Base-by-base conservation (phyloP, 495 filamentous ascomycete species). In the Thozetella sp. region DNA sequence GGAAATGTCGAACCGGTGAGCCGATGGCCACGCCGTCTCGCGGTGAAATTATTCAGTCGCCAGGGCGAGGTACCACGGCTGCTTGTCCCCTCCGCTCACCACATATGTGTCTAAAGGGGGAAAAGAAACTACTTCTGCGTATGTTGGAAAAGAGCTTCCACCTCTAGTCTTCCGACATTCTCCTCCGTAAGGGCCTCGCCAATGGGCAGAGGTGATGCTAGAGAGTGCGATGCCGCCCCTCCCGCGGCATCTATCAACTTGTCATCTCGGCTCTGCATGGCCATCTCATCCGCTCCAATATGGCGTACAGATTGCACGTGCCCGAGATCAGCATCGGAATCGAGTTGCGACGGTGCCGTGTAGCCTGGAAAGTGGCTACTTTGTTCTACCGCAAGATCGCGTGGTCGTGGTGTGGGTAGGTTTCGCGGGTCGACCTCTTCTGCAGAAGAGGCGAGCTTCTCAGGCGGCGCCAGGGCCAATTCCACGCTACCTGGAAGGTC, bases 221-320 rank as follows among this genome's bases (percentile, higher is more conserved):
- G 34, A 22, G 57, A 52, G 13, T 51, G 56, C 22, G 63, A 46
- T 15, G 61, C 48, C 11, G 34, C 40, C 25, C 52, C 62, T 19
- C 70, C 68, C 1, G 67, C 70, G 22, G 68, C 72, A 51, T 70
- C 72, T 45, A 73, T 67, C 63, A 75, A 66, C 68, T 73, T 75
- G 66, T 75, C 70, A 57, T 72, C 65, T 27, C 70, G 51, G 50
- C 68, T 50, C 55, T 70, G 64, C 65, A 72, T 61, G 24, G 67
- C 70, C 11, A 60, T 55, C 57, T 75, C 68, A 40, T 71, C 59
- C 22, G 56, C 65, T 6, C 67, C 59, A 19, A 64, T 62, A 25
- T 62, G 58, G 3, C 65, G 57, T 17, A 64, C 40, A n/a, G 64
- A 61, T 50, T 71, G 63, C 17, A 64, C 56, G 12, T 65, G 53